phyloP scores from a whole-genome alignment of 192 early-diverging fungal genomes.

The Piromyces sp. region DNA sequence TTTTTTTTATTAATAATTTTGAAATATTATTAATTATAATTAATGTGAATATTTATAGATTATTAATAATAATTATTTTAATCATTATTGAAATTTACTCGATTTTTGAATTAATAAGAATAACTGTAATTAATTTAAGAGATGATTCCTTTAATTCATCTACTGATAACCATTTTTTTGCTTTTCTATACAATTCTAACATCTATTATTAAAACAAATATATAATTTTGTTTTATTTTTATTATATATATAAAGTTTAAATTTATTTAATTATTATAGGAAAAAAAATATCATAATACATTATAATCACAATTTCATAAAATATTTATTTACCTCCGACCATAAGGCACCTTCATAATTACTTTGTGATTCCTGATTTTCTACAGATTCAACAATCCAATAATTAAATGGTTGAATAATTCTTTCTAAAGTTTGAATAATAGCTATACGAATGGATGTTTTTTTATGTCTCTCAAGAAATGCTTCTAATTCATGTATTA shows the following conservation, averaged over 20 bases:
- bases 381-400: neutral
- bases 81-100: slow-evolving; percentile 5
- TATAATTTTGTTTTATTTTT: too few species aligned
- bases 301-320: too few species aligned
- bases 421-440: slow-evolving; percentile 23
- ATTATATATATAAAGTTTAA: too few species aligned
- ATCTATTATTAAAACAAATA: neutral
- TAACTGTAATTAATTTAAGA: slow-evolving; percentile 16
- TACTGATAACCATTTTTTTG: slow-evolving; percentile 14
- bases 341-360: neutral
- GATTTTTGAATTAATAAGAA: slow-evolving; percentile 16
- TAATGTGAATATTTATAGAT: neutral
- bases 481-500: slow-evolving; percentile 12
- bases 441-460: slow-evolving; percentile 14
- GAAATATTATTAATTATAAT: neutral
- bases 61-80: too few species aligned
- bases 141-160: slow-evolving; percentile 18
- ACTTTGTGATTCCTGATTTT: neutral
- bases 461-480: slow-evolving; percentile 19
- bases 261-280: too few species aligned
- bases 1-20: neutral
- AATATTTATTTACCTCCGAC: neutral
- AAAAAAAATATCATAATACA: too few species aligned
- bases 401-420: slow-evolving; percentile 24
- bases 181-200: slow-evolving; percentile 15